Evolutionary conservation across 23 red algal genomes (phyloP), one percentile per base, ranked within the genome.

Genomic region (Gracilaria vermiculophylla): DNA sequence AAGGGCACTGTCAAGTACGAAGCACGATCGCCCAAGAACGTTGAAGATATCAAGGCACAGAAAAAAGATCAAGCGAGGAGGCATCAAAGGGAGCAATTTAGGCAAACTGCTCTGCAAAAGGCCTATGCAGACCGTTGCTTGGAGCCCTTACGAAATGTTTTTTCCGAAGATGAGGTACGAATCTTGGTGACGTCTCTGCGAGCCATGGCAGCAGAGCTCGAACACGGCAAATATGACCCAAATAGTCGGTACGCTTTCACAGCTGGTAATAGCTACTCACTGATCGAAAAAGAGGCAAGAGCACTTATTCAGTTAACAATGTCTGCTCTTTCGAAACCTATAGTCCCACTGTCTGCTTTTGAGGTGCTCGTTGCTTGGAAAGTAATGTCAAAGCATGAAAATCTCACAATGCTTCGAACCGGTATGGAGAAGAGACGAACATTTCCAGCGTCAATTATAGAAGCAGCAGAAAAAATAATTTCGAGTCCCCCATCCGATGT

Each of bases 371-470:
- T 94, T 5, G 77, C 71, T 5, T 86, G 47, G 53, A 61, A 62
- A 42, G 58, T 81, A 16, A 70, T 85, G 64, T 43, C 44, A 20
- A 61, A 54, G 60, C 92, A 94, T 39, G 92, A 94, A 73, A 86
- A 85, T 36, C 73, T 94, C 3, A 60, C 42, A 25, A 61, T 94
- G 32, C 57, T 50, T 41, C 44, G 56, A 31, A 64, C 73, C 12
- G 73, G 64, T 15, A 39, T 94, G 42, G 42, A 62, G 21, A 19
- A 87, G n/a, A 48, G 54, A 60, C 20, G 36, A 43, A 76, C 27
- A 31, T 88, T 87, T 80, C 37, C 66, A 5, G 41, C 51, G 13
- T 9, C 16, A 21, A 45, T 66, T 2, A 19, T 49, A 48, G 42
- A 51, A 20, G 51, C 62, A 3, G 67, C 50, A 16, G 61, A 81